These are phyloP conservation scores for Malassezia obtusa DNA, from an alignment of 1,284 basidiomycete genomes.

Conservation along the genomic window DNA sequence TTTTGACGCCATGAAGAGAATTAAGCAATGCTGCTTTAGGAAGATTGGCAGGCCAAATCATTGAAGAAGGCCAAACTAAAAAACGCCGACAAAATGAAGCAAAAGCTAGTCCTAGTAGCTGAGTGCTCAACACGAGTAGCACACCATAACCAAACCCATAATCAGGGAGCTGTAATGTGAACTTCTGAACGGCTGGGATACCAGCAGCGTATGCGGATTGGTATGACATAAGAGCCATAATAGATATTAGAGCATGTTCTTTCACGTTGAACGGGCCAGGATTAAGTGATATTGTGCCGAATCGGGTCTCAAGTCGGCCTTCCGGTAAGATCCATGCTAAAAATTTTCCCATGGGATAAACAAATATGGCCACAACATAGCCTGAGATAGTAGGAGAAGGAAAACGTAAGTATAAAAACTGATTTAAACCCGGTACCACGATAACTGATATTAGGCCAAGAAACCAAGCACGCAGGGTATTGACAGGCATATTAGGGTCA, in stretches of 20 bases:
- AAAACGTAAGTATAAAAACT: conserved; percentile 32
- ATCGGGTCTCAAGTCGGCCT: conserved; percentile 60
- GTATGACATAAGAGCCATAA: conserved; percentile 85
- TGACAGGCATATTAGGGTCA: conserved; percentile 32
- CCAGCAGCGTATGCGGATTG: conserved; percentile 56
- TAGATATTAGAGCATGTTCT: conserved; percentile 81
- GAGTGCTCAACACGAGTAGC: conserved; percentile 50
- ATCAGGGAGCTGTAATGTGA: not conserved
- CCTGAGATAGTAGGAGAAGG: conserved; percentile 31
- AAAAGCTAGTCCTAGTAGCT: conserved; percentile 45
- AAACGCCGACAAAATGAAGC: conserved; percentile 35
- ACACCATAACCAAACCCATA: conserved; percentile 42
- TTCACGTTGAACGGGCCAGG: conserved; percentile 98
- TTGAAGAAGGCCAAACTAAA: conserved; percentile 39
- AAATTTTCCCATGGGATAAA: conserved; percentile 80
- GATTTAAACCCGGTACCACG: conserved; percentile 32
- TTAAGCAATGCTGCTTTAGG: conserved; percentile 34
- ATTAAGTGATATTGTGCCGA: conserved; percentile 64
- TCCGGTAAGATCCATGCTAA: conserved; percentile 73
- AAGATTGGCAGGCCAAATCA: conserved; percentile 41
- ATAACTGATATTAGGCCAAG: conserved; percentile 29
- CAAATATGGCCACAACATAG: conserved; percentile 53
- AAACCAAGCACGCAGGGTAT: conserved; percentile 35
- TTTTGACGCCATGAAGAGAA: conserved; percentile 30
- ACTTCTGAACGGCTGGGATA: conserved; percentile 52